These are phyloP conservation scores for Epichloe glyceriae DNA, from an alignment of 2,329 filamentous ascomycete species.

Conservation along the genomic window DNA sequence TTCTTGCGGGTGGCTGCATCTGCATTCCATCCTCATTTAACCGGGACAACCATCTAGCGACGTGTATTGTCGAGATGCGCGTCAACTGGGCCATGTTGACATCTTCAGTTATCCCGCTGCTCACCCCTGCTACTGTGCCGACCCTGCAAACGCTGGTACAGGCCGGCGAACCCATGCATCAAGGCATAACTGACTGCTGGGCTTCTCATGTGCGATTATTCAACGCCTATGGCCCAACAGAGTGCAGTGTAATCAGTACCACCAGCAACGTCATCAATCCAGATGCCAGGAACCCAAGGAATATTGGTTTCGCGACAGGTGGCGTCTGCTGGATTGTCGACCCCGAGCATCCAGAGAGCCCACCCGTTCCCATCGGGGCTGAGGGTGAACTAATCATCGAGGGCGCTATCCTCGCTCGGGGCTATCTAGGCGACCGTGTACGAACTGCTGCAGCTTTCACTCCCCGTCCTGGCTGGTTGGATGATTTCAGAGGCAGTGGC, in stretches of 20 bases:
- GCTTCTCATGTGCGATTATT: neutral
- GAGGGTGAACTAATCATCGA: conserved; percentile 23
- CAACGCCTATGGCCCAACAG: neutral
- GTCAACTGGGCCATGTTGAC: neutral
- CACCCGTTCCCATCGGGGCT: conserved; percentile 13
- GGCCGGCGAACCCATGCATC: neutral
- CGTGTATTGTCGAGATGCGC: neutral
- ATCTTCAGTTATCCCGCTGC: neutral
- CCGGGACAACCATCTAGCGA: neutral
- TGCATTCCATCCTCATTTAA: neutral
- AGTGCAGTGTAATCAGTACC: neutral
- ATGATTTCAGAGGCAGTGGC: neutral
- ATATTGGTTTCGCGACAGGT: conserved; percentile 6
- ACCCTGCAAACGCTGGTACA: neutral
- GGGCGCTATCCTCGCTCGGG: conserved; percentile 33
- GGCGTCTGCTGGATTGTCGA: conserved; percentile 14
- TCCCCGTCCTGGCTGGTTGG: conserved; percentile 2
- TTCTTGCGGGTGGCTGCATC: neutral
- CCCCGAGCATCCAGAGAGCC: conserved; percentile 8
- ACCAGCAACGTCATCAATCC: neutral
- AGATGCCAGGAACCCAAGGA: conserved; percentile 14
- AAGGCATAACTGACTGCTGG: neutral
- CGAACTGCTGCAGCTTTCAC: conserved; percentile 16
- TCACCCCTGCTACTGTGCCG: neutral
- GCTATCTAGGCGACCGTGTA: conserved; percentile 30